Conservation (phyloP, 805 yeast species). For the Lipomyces yamanashiensis region DNA sequence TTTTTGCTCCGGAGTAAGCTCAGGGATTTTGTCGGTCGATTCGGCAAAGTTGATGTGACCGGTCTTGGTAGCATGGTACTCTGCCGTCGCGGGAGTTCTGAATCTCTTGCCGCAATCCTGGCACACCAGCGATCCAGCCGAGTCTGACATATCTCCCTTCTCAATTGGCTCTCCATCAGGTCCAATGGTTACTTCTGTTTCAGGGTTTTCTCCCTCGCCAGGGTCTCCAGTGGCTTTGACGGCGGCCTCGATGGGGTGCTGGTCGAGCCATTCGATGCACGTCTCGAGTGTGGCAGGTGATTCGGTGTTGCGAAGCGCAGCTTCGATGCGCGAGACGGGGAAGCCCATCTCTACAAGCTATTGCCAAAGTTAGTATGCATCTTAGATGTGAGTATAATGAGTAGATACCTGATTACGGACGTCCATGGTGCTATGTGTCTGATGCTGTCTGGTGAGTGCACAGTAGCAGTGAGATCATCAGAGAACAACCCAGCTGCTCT, state of each 20-base stretch:
- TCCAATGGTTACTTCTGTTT: slow-evolving; percentile 6
- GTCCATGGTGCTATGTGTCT: slow-evolving; percentile 12
- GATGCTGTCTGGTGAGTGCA: background rate
- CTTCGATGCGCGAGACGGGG: slow-evolving; percentile 42
- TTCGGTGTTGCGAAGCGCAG: slow-evolving; percentile 37
- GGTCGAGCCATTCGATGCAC: slow-evolving; percentile 45
- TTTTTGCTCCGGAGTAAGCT: slow-evolving; percentile 43
- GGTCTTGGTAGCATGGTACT: slow-evolving; percentile 34
- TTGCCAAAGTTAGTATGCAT: background rate
- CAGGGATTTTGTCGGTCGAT: slow-evolving; percentile 33
- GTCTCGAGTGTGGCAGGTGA: slow-evolving; percentile 39
- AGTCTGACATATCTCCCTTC: slow-evolving; percentile 31
- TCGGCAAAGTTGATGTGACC: slow-evolving; percentile 33
- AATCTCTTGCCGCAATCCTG: slow-evolving; percentile 36
- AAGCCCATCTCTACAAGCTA: slow-evolving; percentile 45
- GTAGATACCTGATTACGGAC: slow-evolving; percentile 24
- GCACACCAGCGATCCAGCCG: slow-evolving; percentile 36
- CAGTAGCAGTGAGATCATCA: background rate
- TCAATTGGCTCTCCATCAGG: slow-evolving; percentile 31
- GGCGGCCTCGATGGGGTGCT: slow-evolving; percentile 38
- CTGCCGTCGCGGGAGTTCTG: slow-evolving; percentile 31
- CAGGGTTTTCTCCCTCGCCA: slow-evolving; percentile 1
- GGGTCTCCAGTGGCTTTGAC: slow-evolving; percentile 33
- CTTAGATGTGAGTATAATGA: background rate
- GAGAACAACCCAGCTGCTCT: background rate